Evolutionary conservation across 768 basidiomycete genomes (phyloP), one percentile per base, ranked within the genome.

Genomic region (Leccinum olivaceopallidum): DNA sequence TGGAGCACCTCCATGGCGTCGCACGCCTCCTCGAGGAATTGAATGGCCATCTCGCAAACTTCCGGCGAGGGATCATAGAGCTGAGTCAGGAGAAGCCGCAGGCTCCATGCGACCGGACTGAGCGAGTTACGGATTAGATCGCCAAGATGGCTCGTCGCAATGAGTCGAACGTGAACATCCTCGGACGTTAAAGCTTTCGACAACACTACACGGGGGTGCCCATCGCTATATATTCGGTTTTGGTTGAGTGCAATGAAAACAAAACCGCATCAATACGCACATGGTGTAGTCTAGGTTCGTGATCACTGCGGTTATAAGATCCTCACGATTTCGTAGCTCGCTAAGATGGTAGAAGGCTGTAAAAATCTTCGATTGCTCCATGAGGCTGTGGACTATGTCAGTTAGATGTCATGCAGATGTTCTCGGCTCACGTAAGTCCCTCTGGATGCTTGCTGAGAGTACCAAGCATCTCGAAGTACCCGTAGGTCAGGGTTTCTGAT

Each of bases 401-500:
- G 48, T 44, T 28, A 34, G 12, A 54, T 47, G 47, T 51, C 20
- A 53, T 53, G 52, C 9, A 53, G 44, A 20, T 32, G 10, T 47
- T 22, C 10, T 24, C 16, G 49, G 77, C 90, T 65, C 71, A 95
- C 95, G 92, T 90, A 24, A 95, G 84, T 26, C 97, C 97, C 52
- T 97, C 93, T 52, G 86, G 83, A 63, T 88, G 86, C 69, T 89
- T 94, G 77, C 92, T 96, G 50, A 99, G 79, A 1, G 85, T 88
- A 8, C 96, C 96, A 3, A 99, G 81, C 88, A 99, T 95, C 67
- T 97, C 94, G 65, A 99, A 85, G 73, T 98, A 98, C 0, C 95
- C 96, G 66, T 85, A 90, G 0, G 93, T 92, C 66, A 99, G 75
- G 0, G 94, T 94, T 18, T 88, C 87, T 42, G 88, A 81, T 53